These are phyloP conservation scores for Glycyrrhiza uralensis DNA, from an alignment of 306 rosid genomes.

Conservation along the genomic window DNA sequence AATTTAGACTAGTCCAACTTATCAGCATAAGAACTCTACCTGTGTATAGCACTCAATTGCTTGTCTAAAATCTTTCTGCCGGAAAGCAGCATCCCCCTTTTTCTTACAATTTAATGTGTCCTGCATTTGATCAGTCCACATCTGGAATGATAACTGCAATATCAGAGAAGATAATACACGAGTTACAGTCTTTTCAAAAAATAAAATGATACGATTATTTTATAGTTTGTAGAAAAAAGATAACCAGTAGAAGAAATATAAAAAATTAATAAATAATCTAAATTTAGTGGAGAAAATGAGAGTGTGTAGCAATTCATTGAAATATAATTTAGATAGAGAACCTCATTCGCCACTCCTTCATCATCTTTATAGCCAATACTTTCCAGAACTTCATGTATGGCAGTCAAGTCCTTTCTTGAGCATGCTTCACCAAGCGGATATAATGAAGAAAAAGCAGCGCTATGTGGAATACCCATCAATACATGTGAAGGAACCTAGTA, in stretches of 20 bases:
- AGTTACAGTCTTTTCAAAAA: slow-evolving; percentile 15
- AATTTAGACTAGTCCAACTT: neutral
- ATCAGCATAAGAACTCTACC: slow-evolving; percentile 38
- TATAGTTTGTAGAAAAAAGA: neutral
- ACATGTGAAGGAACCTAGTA: slow-evolving; percentile 67
- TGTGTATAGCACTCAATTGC: slow-evolving; percentile 70
- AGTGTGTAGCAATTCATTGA: neutral
- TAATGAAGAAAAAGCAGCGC: slow-evolving; percentile 47
- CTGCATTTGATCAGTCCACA: slow-evolving; percentile 89
- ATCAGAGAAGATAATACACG: slow-evolving; percentile 5
- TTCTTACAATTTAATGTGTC: slow-evolving; percentile 72
- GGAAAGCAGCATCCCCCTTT: slow-evolving; percentile 66
- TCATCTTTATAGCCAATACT: slow-evolving; percentile 70
- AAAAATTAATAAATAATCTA: neutral
- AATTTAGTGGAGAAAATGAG: neutral
- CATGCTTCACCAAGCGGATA: slow-evolving; percentile 84
- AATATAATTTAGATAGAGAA: slow-evolving; percentile 27
- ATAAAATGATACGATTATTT: neutral
- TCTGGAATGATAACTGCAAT: slow-evolving; percentile 71
- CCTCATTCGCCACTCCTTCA: slow-evolving; percentile 78
- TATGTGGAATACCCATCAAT: slow-evolving; percentile 68
- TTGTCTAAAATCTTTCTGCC: slow-evolving; percentile 54
- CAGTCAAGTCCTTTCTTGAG: slow-evolving; percentile 76
- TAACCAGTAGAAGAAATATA: neutral
- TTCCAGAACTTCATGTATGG: slow-evolving; percentile 73